phyloP scores from a whole-genome alignment of 345 rosid species.

The Hibiscus trionum region DNA sequence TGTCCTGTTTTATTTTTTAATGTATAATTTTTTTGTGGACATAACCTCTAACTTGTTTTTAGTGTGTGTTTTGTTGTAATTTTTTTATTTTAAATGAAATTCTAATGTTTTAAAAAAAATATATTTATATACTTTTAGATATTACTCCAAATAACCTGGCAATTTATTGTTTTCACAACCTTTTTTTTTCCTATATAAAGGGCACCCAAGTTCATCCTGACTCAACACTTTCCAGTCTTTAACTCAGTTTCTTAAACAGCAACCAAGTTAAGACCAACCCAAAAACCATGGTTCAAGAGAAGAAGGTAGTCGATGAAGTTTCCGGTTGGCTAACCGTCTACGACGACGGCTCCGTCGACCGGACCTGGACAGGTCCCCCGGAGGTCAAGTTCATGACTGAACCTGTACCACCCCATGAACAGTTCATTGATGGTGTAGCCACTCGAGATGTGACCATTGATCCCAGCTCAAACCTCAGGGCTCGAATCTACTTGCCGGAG shows the following conservation, averaged over 20 bases:
- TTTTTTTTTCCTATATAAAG: neutral
- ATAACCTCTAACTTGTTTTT: too few species aligned
- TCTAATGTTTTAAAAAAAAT: too few species aligned
- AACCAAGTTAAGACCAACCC: neutral
- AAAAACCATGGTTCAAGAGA: slow-evolving; percentile 24
- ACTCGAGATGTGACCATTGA: slow-evolving; percentile 34
- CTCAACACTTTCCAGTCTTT: neutral
- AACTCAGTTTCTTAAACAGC: neutral
- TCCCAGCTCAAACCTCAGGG: slow-evolving; percentile 21
- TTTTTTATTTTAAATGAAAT: too few species aligned
- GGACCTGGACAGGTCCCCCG: slow-evolving; percentile 62
- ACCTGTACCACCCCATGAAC: slow-evolving; percentile 38
- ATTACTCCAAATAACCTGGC: too few species aligned
- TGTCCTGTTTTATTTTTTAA: too few species aligned
- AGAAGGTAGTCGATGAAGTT: slow-evolving; percentile 38
- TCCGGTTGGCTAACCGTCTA: slow-evolving; percentile 60
- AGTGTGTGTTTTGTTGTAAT: too few species aligned
- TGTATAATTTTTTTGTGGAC: too few species aligned
- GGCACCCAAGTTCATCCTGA: neutral
- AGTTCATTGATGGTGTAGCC: slow-evolving; percentile 44
- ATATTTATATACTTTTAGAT: too few species aligned
- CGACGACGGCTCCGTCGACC: slow-evolving; percentile 52
- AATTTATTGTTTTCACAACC: neutral
- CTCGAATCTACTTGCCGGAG: slow-evolving; percentile 47
- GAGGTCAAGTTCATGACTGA: slow-evolving; percentile 52